Conservation (phyloP, 306 rosid species). For the Parietaria judaica region DNA sequence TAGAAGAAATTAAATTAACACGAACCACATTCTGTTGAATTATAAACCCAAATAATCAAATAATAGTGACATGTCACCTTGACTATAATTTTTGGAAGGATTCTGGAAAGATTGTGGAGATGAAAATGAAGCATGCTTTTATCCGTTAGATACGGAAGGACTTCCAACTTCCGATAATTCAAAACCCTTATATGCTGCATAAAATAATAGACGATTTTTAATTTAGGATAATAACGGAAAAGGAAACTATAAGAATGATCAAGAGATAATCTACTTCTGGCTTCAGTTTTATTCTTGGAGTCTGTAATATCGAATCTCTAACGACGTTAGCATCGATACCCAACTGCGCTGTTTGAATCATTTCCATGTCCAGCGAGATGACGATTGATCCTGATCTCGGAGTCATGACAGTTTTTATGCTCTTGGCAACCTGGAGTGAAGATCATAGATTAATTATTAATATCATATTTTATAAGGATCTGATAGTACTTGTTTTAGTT, state of each 20-base stretch:
- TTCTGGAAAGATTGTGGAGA: slow-evolving; percentile 51
- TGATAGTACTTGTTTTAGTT: too few relatives aligned
- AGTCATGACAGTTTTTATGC: slow-evolving; percentile 50
- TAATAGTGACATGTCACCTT: slow-evolving; percentile 40
- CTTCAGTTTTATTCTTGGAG: slow-evolving; percentile 68
- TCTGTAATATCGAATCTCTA: slow-evolving; percentile 56
- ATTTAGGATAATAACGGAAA: slow-evolving; percentile 14
- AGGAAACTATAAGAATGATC: not conserved
- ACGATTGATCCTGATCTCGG: slow-evolving; percentile 48
- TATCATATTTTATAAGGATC: not conserved
- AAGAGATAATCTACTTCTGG: slow-evolving; percentile 40
- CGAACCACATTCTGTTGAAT: slow-evolving; percentile 4
- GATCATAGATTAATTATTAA: not conserved
- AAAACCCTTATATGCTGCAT: slow-evolving; percentile 68
- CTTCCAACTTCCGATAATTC: slow-evolving; percentile 55
- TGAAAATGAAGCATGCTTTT: slow-evolving; percentile 66
- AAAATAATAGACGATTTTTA: slow-evolving; percentile 10
- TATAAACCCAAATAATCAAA: slow-evolving; percentile 9
- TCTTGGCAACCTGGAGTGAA: slow-evolving; percentile 64
- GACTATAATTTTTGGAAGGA: slow-evolving; percentile 66
- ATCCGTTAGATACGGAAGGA: slow-evolving; percentile 45
- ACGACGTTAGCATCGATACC: slow-evolving; percentile 65
- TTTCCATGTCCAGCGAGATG: slow-evolving; percentile 60
- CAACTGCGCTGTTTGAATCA: slow-evolving; percentile 53
- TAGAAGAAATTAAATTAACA: slow-evolving; percentile 12